Evolutionary conservation across 2,329 filamentous ascomycete genomes (phyloP).

Genomic region (Diaporthe nobilis): DNA sequence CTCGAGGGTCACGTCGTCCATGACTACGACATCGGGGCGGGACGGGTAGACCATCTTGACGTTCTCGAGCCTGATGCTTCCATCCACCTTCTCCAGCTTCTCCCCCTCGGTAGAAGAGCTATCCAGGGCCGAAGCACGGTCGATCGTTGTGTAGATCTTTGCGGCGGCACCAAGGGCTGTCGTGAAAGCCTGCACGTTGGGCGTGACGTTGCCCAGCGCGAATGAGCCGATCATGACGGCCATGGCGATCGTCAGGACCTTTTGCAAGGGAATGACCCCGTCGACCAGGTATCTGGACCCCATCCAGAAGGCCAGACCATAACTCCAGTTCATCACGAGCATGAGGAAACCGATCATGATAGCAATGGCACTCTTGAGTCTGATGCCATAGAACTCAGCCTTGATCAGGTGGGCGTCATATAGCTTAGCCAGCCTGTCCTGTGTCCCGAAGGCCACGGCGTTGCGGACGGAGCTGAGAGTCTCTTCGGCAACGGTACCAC

Average conservation of each 20-base stretch:
- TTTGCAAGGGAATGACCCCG: constrained; percentile 75
- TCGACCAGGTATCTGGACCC: constrained; percentile 81
- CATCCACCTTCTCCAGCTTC: constrained; percentile 79
- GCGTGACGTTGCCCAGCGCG: constrained; percentile 87
- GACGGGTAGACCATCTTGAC: constrained; percentile 97
- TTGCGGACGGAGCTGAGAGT: constrained; percentile 95
- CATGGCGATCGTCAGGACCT: constrained; percentile 88
- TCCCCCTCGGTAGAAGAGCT: constrained; percentile 79
- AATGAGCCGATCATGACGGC: constrained; percentile 94
- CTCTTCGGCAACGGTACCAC: constrained; percentile 92
- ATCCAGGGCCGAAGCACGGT: constrained; percentile 87
- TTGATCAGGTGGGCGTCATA: constrained; percentile 83
- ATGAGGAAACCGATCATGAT: constrained; percentile 90
- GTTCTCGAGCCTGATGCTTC: constrained; percentile 83
- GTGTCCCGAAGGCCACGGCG: constrained; percentile 91
- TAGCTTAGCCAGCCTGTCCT: constrained; percentile 88
- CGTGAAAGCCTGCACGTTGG: constrained; percentile 89
- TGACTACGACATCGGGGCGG: constrained; percentile 88
- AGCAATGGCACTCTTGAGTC: constrained; percentile 79
- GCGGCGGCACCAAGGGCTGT: constrained; percentile 85
- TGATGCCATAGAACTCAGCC: constrained; percentile 83
- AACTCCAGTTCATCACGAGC: constrained; percentile 87
- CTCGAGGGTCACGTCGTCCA: constrained; percentile 83
- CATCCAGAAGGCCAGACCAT: constrained; percentile 90
- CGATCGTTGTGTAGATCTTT: constrained; percentile 96